Percentiles rank a stretch among this genome's conserved stretches.
These are phyloP conservation scores for Penicillium ochrochloron DNA, from an alignment of 495 filamentous ascomycete species.

Conservation along the genomic window DNA sequence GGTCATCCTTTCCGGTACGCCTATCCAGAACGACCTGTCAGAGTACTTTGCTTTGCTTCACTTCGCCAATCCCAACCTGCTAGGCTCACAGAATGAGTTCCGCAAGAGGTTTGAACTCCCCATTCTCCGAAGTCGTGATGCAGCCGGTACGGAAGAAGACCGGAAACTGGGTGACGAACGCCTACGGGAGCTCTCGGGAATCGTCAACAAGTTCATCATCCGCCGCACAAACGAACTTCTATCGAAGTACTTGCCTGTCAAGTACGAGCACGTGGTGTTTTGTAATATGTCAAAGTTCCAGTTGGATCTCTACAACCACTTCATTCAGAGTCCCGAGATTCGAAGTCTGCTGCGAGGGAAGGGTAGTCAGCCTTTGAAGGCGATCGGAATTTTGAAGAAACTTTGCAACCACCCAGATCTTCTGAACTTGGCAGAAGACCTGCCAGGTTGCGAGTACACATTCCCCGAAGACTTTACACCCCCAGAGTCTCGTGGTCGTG, in stretches of 20 bases:
- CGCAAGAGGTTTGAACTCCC: conserved; percentile 93
- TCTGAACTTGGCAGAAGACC: conserved; percentile 78
- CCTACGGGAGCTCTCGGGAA: conserved; percentile 73
- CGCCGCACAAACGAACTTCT: conserved; percentile 97
- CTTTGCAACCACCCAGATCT: conserved; percentile 98
- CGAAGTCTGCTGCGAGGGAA: conserved; percentile 90
- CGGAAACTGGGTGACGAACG: conserved; percentile 84
- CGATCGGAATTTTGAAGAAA: conserved; percentile 95
- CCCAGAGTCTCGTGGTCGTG: conserved; percentile 83
- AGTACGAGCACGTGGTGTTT: conserved; percentile 99
- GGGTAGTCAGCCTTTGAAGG: conserved; percentile 94
- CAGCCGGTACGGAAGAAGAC: conserved; percentile 82
- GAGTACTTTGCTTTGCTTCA: conserved; percentile 97
- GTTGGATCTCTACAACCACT: conserved; percentile 90
- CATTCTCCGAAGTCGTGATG: conserved; percentile 90
- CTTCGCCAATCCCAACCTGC: conserved; percentile 92
- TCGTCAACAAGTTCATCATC: conserved; percentile 99
- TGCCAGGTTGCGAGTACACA: conserved; percentile 82
- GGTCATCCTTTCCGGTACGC: conserved; percentile 95
- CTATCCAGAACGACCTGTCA: conserved; percentile 96
- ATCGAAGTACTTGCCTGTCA: conserved; percentile 96
- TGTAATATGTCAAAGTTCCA: conserved; percentile 96
- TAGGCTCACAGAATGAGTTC: conserved; percentile 89
- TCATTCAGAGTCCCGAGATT: conserved; percentile 95
- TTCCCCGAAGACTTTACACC: conserved; percentile 89